These are phyloP conservation scores for Fusarium secorum DNA, from an alignment of 2,329 filamentous ascomycete species.

Conservation along the genomic window DNA sequence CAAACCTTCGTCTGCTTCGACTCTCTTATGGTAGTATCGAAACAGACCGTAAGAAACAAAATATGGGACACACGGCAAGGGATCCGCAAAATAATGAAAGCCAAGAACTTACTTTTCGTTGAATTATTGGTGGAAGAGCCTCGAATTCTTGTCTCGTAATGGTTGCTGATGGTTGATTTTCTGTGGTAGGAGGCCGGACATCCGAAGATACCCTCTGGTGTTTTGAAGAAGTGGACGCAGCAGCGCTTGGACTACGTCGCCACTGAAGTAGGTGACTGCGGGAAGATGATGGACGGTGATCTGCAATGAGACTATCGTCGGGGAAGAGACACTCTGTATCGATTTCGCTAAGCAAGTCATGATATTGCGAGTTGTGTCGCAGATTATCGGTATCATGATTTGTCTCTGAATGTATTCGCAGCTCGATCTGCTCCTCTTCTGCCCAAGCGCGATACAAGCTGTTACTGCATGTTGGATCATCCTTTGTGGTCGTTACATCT, in stretches of 20 bases:
- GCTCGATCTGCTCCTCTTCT: slow-evolving; percentile 30
- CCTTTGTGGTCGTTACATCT: slow-evolving; percentile 19
- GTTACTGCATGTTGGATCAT: slow-evolving; percentile 7
- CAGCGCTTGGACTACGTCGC: slow-evolving; percentile 32
- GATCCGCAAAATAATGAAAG: slow-evolving; percentile 19
- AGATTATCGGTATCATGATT: slow-evolving; percentile 7
- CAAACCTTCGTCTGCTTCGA: background rate
- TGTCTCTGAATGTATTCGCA: slow-evolving; percentile 25
- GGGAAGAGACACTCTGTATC: slow-evolving; percentile 35
- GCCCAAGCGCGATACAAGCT: slow-evolving; percentile 22
- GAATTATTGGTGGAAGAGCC: slow-evolving; percentile 61
- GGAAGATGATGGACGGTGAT: slow-evolving; percentile 42
- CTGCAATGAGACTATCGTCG: slow-evolving; percentile 20
- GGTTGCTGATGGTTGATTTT: slow-evolving; percentile 38
- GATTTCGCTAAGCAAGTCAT: slow-evolving; percentile 37
- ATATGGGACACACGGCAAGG: background rate
- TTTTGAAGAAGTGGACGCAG: slow-evolving; percentile 26
- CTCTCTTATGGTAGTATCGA: slow-evolving; percentile 13
- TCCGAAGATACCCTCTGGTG: slow-evolving; percentile 40
- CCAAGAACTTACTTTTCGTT: slow-evolving; percentile 62
- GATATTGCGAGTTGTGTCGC: slow-evolving; percentile 25
- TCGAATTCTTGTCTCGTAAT: slow-evolving; percentile 56
- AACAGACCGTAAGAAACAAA: slow-evolving; percentile 5
- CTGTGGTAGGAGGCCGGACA: slow-evolving; percentile 19
- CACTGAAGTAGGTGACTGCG: slow-evolving; percentile 38